phyloP scores from a whole-genome alignment of 2,329 filamentous ascomycete genomes.

The Apiospora aurea region DNA sequence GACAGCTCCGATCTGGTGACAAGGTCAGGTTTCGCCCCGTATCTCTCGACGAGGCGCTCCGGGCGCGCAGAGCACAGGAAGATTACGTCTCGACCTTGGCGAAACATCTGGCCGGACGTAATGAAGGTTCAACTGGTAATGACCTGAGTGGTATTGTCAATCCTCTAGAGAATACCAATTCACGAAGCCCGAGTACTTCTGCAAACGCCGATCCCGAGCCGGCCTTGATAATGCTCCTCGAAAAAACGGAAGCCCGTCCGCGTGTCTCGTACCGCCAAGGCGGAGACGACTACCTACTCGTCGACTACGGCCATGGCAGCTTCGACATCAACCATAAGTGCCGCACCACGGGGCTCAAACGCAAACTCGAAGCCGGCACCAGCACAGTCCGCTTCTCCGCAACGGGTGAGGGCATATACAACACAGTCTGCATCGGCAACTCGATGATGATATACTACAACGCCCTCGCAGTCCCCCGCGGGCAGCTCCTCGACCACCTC shows the following conservation, averaged over 20 bases:
- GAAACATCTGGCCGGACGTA: background rate
- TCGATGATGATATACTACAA: slow-evolving; percentile 55
- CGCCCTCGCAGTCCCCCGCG: slow-evolving; percentile 46
- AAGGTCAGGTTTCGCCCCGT: slow-evolving; percentile 57
- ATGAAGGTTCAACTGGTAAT: no score
- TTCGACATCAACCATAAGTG: slow-evolving; percentile 65
- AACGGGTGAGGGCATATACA: slow-evolving; percentile 47
- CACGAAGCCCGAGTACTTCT: no score
- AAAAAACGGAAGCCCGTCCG: slow-evolving; percentile 45
- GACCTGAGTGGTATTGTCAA: background rate
- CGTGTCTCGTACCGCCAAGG: slow-evolving; percentile 50
- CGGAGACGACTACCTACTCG: slow-evolving; percentile 59
- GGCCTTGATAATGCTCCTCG: slow-evolving; percentile 31
- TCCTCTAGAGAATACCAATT: background rate
- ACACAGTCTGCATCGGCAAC: slow-evolving; percentile 58
- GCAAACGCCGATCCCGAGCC: background rate
- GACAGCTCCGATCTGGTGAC: slow-evolving; percentile 67
- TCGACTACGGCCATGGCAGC: slow-evolving; percentile 63
- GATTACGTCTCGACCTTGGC: background rate
- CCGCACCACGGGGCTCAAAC: slow-evolving; percentile 60
- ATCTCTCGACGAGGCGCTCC: slow-evolving; percentile 59
- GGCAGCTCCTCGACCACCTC: slow-evolving; percentile 46
- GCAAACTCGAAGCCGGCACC: slow-evolving; percentile 47
- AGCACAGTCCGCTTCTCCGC: slow-evolving; percentile 44
- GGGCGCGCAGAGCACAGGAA: background rate